Conservation (phyloP, 441 rosid species). For the Jatropha multifida region DNA sequence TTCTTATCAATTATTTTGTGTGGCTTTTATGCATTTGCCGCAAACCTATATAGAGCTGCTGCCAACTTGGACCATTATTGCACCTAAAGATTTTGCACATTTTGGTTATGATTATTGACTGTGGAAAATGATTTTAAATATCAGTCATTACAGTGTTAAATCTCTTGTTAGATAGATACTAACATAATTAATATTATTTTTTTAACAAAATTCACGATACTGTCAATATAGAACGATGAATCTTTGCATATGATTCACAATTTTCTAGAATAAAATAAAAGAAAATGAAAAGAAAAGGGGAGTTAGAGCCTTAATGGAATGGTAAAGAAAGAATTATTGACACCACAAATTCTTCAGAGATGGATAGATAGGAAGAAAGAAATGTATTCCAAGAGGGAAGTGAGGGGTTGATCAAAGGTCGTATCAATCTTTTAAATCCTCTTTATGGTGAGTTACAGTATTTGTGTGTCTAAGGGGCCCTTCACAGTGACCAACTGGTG, state of each 20-base stretch:
- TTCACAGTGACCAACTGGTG: slow-evolving; percentile 28
- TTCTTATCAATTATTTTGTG: not conserved
- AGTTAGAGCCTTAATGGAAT: not conserved
- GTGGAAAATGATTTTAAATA: too few relatives aligned
- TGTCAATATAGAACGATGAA: too few relatives aligned
- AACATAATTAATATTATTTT: too few relatives aligned
- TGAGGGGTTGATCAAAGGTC: slow-evolving; percentile 45
- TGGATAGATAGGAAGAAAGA: not conserved
- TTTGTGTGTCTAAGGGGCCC: slow-evolving; percentile 34
- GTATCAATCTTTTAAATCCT: slow-evolving; percentile 33
- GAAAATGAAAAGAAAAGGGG: not conserved
- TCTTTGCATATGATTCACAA: too few relatives aligned
- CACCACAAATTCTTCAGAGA: slow-evolving; percentile 18
- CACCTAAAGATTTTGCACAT: slow-evolving; percentile 15
- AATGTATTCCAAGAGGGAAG: not conserved
- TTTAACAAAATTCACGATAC: too few relatives aligned
- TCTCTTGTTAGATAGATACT: too few relatives aligned
- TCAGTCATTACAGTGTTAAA: too few relatives aligned
- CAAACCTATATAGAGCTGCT: not conserved
- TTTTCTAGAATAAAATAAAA: too few relatives aligned
- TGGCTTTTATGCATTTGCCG: slow-evolving; percentile 8
- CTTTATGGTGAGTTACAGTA: slow-evolving; percentile 29
- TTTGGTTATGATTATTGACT: not conserved
- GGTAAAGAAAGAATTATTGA: slow-evolving; percentile 9
- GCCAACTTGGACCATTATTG: slow-evolving; percentile 5